Percentiles rank a stretch among this genome's conserved stretches.
Evolutionary conservation across 2,329 filamentous ascomycete species (phyloP).

Genomic region (Alternaria burnsii): DNA sequence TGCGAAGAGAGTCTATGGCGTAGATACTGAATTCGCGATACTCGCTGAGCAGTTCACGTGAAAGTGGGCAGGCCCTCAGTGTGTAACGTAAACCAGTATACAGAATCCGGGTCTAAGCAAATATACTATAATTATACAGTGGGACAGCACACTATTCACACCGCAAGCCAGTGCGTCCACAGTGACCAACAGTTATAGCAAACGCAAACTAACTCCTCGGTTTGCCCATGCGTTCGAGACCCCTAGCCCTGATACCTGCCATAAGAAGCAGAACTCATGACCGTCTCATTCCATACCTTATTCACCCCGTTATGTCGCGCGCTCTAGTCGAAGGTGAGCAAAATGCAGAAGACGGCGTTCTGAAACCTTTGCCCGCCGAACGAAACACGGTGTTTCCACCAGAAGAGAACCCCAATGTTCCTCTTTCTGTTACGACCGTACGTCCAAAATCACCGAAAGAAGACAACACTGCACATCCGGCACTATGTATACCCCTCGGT

Average conservation of each 20-base stretch:
- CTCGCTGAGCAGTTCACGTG: background rate
- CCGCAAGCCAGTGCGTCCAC: background rate
- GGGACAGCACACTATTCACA: background rate
- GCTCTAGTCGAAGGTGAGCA: background rate
- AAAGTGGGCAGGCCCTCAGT: background rate
- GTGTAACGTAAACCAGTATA: background rate
- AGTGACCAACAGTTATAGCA: background rate
- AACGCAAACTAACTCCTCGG: background rate
- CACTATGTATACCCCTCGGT: background rate
- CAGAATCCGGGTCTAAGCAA: background rate
- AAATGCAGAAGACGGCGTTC: background rate
- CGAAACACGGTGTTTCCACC: background rate
- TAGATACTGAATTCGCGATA: background rate
- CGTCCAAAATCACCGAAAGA: background rate
- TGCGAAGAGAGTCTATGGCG: constrained; percentile 46
- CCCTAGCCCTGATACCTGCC: background rate
- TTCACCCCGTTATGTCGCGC: background rate
- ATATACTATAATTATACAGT: background rate
- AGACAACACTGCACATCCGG: background rate
- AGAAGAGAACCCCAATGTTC: background rate
- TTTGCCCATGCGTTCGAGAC: background rate
- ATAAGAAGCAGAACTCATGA: background rate
- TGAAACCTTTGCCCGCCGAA: background rate
- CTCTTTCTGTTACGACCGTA: background rate
- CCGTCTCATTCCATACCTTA: background rate